Evolutionary conservation across 805 yeast species (phyloP).

Genomic region (Metschnikowia vanudenii): DNA sequence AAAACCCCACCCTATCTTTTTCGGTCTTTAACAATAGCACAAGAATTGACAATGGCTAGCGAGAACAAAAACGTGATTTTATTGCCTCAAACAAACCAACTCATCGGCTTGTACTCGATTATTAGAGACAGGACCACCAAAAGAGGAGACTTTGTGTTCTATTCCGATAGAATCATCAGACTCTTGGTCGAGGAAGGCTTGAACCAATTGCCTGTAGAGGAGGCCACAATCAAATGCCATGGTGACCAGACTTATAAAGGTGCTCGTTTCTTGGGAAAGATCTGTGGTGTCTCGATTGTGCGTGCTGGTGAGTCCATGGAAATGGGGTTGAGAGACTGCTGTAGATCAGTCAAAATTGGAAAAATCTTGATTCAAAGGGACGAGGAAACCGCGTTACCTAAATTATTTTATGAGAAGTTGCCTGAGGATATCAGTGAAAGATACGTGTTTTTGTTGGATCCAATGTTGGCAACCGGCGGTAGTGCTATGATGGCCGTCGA

Average conservation of each 20-base stretch:
- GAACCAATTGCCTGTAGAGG: constrained; percentile 87
- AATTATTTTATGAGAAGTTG: constrained; percentile 86
- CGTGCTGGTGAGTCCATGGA: constrained; percentile 99
- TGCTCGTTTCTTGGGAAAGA: constrained; percentile 80
- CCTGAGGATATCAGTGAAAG: constrained; percentile 90
- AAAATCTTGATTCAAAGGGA: constrained; percentile 96
- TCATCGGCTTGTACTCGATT: constrained; percentile 82
- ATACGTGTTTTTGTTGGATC: constrained; percentile 88
- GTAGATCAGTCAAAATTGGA: constrained; percentile 94
- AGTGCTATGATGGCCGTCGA: constrained; percentile 97
- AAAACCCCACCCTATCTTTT: background rate
- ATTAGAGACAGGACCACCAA: constrained; percentile 79
- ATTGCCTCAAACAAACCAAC: constrained; percentile 86
- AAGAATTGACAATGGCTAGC: constrained; percentile 8
- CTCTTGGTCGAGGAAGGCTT: constrained; percentile 93
- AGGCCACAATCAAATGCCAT: constrained; percentile 67
- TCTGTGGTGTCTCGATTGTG: constrained; percentile 96
- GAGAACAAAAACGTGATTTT: constrained; percentile 55
- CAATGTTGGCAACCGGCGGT: constrained; percentile 99
- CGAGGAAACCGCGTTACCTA: constrained; percentile 94
- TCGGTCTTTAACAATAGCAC: background rate
- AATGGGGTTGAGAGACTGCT: constrained; percentile 95
- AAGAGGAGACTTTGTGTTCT: constrained; percentile 92
- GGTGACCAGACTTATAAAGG: constrained; percentile 74
- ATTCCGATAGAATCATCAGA: constrained; percentile 92